Evolutionary conservation across 495 filamentous ascomycete species (phyloP).

Genomic region (Aspergillus diversus): DNA sequence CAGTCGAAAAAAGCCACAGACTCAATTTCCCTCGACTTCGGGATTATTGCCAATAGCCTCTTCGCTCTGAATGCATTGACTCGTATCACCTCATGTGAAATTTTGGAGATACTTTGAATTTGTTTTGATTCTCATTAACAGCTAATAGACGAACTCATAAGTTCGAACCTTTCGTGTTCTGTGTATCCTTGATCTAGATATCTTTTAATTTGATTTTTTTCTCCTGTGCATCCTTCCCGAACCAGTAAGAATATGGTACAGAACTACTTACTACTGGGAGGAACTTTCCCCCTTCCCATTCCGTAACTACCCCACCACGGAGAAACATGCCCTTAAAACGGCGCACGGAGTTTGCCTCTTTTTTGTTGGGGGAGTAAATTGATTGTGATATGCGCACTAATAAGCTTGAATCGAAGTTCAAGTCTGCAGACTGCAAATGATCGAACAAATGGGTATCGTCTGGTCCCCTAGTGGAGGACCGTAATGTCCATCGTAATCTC

Average conservation of each 20-base stretch:
- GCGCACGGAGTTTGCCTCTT: not conserved
- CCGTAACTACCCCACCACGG: no score
- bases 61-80: not conserved
- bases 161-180: no score
- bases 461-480: not conserved
- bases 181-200: no score
- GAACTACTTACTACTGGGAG: no score
- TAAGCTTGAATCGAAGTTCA: not conserved
- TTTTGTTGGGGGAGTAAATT: not conserved
- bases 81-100: not conserved
- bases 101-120: not conserved
- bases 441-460: not conserved
- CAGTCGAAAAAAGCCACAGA: not conserved
- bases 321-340: no score
- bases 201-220: no score
- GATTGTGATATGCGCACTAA: not conserved
- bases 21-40: not conserved
- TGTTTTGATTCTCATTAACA: not conserved
- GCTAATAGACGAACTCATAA: not conserved
- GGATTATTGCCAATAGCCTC: not conserved
- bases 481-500: slow-evolving; percentile 9
- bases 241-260: no score
- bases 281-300: no score
- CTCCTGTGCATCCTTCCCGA: no score
- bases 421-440: slow-evolving; percentile 6